Evolutionary conservation across 768 basidiomycete species (phyloP), one percentile per base, ranked within the genome.

Genomic region (Mycena amicta): DNA sequence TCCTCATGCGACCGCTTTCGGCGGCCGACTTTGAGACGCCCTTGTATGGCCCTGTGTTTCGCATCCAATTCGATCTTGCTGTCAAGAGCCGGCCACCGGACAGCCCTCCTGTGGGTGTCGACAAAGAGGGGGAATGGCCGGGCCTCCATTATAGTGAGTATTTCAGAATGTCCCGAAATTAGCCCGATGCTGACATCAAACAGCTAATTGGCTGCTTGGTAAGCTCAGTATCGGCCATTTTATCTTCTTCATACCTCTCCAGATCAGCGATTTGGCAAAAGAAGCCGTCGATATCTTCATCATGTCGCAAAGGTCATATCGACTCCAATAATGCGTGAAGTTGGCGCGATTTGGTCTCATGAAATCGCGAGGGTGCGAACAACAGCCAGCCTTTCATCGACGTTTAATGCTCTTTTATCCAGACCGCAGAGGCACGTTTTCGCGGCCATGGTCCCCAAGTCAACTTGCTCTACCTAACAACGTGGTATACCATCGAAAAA

Each of bases 401-500:
- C 5, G 11, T 26, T 27, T 28, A 12, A 4, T 25, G 15, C 27
- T 18, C 13, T 16, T 50, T 23, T 4, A 13, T 25, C 12, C 20
- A 64, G 60, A 61, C 63, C 3, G 63, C 46, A 4, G 63, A 58
- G 55, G 26, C 55, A 11, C 60, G 55, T 47, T 64, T 64, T 29
- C 62, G 62, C 26, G 62, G 62, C 5, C 62, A 60, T 5, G 56
- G 56, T 11, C 25, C 52, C 5, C 62, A 64, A 29, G 59, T 57
- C 3, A 64, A 64, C 53, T 6, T 64, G 43, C 18, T 60, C 16
- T 64, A 52, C 29, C 56, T 64, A 16, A 28, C 56, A 15, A 64
- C 62, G 6, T 64, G 62, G 62, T 64, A 64, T 41, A 64, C 55
- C 4, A 57, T 64, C n/a, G 63, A 64, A 41, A 61, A 64, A 29